Evolutionary conservation across 2,329 filamentous ascomycete genomes (phyloP), one percentile per base, ranked within the genome.

Genomic region (Ophiostoma sp.): DNA sequence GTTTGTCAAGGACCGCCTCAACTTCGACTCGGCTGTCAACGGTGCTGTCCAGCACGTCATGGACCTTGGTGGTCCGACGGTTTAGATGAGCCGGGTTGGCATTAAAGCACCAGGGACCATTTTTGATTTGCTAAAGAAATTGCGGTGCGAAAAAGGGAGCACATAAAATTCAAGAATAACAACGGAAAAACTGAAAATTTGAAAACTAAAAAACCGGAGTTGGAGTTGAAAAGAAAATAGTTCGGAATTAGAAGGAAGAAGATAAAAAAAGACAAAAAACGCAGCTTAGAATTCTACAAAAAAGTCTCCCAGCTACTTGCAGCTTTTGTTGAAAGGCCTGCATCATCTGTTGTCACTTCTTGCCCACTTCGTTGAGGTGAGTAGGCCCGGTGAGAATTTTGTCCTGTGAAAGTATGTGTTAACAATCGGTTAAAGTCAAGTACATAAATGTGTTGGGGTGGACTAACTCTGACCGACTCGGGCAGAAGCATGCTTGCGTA

Each of bases 1-100:
- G 15, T 66, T 66, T 28, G n/a, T 48, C 33, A 66, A 66, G 61
- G 33, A 48, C 61, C 61, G 61, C 33, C 61, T 42, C n/a, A 36
- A 45, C 36, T 66, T 33, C 25, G 57, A 19, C 15, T 19, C 28
- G 28, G 28, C 57, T 12, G 4, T 61, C 15, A 28, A 28, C 15
- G 25, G 57, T 12, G 57, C 57, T 17, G 57, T 22, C 31, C 57
- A 63, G 57, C 19, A 36, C 15, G 3, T 36, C 17, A 19, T 22
- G 28, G 33, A 63, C 31, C 57, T 63, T 9, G 57, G 57, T 19
- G 31, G 57, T 12, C 19, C 31, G 28, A 39, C 57, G n/a, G 57
- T 19, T 11, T 61, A 25, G 25, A 31, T 57, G 12, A 31, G 0
- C n/a, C n/a, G n/a, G n/a, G n/a, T n/a, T n/a, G n/a, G n/a, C n/a